phyloP scores from a whole-genome alignment of 768 basidiomycete species.

The Agaricus sinodeliciosus region DNA sequence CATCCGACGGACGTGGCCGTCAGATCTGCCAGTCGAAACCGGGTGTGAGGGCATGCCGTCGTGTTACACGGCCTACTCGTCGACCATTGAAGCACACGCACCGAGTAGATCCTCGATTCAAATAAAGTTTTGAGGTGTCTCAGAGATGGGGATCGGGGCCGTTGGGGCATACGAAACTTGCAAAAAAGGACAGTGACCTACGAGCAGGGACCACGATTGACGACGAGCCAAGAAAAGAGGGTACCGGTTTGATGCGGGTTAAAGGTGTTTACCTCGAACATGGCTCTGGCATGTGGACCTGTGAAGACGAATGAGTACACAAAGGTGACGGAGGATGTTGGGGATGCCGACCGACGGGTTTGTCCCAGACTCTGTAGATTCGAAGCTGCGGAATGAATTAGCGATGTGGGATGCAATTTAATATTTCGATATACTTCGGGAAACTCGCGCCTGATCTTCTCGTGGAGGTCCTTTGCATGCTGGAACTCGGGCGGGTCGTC shows the following conservation, averaged over 20 bases:
- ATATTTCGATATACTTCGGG: slow-evolving; percentile 42
- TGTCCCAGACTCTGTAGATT: slow-evolving; percentile 58
- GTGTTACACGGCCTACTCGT: neutral
- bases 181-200: slow-evolving; percentile 26
- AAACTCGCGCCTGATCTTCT: slow-evolving; percentile 55
- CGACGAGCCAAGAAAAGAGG: slow-evolving; percentile 60
- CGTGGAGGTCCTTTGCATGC: slow-evolving; percentile 51
- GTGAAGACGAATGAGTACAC: neutral
- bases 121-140: neutral
- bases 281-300: slow-evolving; percentile 64
- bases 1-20: too few relatives aligned
- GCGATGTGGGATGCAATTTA: neutral
- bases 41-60: too few relatives aligned
- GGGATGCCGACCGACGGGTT: slow-evolving; percentile 43
- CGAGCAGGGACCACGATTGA: slow-evolving; percentile 68
- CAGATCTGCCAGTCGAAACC: too few relatives aligned
- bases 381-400: slow-evolving; percentile 36
- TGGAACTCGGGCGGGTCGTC: slow-evolving; percentile 30
- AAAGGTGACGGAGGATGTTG: neutral
- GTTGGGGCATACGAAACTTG: too few relatives aligned
- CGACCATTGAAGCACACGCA: neutral
- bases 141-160: too few relatives aligned
- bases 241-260: slow-evolving; percentile 64
- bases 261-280: slow-evolving; percentile 69
- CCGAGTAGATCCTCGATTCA: neutral